These are phyloP conservation scores for Solanum phureja DNA, from an alignment of 257 asterid genomes.

Conservation along the genomic window DNA sequence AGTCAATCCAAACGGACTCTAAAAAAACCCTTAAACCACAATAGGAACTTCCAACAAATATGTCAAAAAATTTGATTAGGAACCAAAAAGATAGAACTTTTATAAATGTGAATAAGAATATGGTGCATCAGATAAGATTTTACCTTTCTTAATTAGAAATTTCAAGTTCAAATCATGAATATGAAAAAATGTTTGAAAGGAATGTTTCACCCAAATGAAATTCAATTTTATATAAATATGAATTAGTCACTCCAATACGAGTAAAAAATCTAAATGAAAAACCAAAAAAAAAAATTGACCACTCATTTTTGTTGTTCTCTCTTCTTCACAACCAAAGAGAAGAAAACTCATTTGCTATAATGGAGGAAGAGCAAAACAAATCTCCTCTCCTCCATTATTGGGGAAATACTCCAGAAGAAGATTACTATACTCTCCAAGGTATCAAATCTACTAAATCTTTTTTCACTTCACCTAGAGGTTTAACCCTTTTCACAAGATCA, in stretches of 20 bases:
- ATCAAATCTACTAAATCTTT: conserved; percentile 49
- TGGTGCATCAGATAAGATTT: fast-evolving
- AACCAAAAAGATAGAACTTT: too few species aligned
- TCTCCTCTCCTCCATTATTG: conserved; percentile 36
- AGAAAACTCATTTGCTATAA: neutral
- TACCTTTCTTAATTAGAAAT: too few species aligned
- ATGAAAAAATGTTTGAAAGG: too few species aligned
- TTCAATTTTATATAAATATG: neutral
- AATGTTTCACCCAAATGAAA: too few species aligned
- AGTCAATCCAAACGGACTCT: too few species aligned
- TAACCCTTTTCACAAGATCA: conserved; percentile 63
- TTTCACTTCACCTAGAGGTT: conserved; percentile 56
- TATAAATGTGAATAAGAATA: too few species aligned
- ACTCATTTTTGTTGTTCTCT: neutral
- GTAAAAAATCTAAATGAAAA: fast-evolving
- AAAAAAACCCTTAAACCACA: neutral
- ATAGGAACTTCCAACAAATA: neutral
- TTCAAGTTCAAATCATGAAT: too few species aligned
- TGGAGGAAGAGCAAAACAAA: neutral
- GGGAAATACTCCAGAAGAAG: conserved; percentile 68
- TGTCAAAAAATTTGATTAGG: neutral
- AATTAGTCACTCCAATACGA: fast-evolving
- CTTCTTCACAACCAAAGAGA: neutral
- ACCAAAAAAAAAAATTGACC: neutral
- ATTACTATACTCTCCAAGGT: conserved; percentile 39